phyloP scores from a whole-genome alignment of 2,329 filamentous ascomycete species.

The Dactylellina parvicollis region DNA sequence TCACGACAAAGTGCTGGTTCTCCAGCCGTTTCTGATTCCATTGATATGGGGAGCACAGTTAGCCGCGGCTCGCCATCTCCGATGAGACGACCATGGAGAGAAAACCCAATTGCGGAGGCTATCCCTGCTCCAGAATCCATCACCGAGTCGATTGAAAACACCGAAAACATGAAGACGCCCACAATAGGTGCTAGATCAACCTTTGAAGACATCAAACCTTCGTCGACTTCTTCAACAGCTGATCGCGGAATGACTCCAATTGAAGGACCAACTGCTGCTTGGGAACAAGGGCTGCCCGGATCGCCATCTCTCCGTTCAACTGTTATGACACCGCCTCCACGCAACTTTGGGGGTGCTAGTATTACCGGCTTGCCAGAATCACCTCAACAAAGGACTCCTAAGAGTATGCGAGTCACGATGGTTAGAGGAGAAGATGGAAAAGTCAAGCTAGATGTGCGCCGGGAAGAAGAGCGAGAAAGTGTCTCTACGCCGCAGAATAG shows the following conservation, averaged over 20 bases:
- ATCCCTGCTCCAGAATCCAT: conserved; percentile 2
- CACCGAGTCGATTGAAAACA: conserved; percentile 21
- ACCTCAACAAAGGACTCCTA: conserved; percentile 11
- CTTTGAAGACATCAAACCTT: background rate
- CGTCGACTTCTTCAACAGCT: background rate
- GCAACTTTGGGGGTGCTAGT: conserved; percentile 25
- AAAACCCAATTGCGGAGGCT: conserved; percentile 14
- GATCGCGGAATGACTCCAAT: background rate
- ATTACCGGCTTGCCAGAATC: conserved; percentile 36
- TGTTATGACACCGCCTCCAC: conserved; percentile 29
- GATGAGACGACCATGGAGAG: conserved; percentile 9
- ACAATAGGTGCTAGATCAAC: conserved; percentile 13
- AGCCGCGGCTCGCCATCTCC: conserved; percentile 27
- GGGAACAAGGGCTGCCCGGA: conserved; percentile 32
- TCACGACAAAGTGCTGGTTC: conserved; percentile 6
- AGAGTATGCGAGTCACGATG: conserved; percentile 37
- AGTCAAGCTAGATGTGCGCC: conserved; percentile 31
- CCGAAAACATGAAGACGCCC: conserved; percentile 23
- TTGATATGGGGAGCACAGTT: conserved; percentile 25
- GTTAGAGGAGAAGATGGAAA: conserved; percentile 31
- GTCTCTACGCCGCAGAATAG: background rate
- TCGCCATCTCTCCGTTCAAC: conserved; percentile 46
- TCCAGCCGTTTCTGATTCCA: conserved; percentile 36
- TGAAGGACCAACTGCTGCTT: background rate
- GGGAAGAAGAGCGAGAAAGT: background rate